Evolutionary conservation across 2,329 filamentous ascomycete species (phyloP).

Genomic region (Fusarium equiseti): DNA sequence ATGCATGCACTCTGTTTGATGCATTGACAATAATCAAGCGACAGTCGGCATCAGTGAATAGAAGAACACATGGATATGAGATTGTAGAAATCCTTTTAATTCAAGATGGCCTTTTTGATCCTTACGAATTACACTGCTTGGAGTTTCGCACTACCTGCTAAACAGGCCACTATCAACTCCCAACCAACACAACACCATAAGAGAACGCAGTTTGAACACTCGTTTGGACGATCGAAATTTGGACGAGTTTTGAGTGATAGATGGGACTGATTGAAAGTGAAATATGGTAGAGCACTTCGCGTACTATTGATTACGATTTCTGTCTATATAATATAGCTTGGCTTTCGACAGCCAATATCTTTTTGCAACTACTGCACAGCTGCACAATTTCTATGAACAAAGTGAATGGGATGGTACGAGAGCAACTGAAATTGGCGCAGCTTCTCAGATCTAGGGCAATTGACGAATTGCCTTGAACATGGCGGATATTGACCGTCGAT

Average conservation of each 20-base stretch:
- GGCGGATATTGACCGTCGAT: constrained; percentile 42
- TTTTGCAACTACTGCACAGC: constrained; percentile 1
- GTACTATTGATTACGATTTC: neutral
- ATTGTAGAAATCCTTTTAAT: neutral
- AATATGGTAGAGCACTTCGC: neutral
- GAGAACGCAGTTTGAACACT: neutral
- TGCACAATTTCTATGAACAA: neutral
- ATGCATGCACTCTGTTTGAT: constrained; percentile 19
- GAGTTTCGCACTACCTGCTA: neutral
- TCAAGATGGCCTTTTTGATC: neutral
- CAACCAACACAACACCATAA: neutral
- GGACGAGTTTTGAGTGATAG: neutral
- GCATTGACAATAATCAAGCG: constrained; percentile 11
- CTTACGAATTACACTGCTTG: neutral
- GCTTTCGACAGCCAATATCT: constrained; percentile 5
- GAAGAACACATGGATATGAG: neutral
- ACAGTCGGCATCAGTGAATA: neutral
- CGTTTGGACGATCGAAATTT: neutral
- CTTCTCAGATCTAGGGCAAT: constrained; percentile 8
- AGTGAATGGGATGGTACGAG: neutral
- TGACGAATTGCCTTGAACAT: constrained; percentile 36
- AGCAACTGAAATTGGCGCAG: neutral
- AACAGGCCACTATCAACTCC: neutral
- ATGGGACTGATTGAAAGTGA: neutral
- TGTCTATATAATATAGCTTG: constrained; percentile 27